Base-by-base conservation (phyloP, 78 protist genomes). In the Dictyostelium brefeldianum region DNA sequence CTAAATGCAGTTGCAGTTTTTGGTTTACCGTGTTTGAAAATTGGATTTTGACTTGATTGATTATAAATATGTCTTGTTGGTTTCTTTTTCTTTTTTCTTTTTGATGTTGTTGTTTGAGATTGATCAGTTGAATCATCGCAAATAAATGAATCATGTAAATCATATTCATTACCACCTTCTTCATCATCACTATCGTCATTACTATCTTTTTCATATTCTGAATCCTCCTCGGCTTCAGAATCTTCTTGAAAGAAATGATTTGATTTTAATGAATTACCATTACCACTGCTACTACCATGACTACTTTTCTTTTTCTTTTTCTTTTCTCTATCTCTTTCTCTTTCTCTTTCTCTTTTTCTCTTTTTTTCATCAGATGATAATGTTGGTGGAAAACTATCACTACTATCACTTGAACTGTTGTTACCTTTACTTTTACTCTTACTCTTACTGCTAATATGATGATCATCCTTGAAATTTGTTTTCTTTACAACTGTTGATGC, bases 91-190 rank as follows among this genome's bases (percentile, higher is more conserved):
- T 82, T 82, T 71, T 43, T 48, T 20, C 25, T 82, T 70, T 46
- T 51, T 18, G 12, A 14, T 69, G n/a, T 15, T 48, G 46, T 53
- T n/a, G 5, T 41, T 27, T 83, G 77, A 50, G 81, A 20, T 2
- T 29, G 46, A 0, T 67, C 79, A 17, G 51, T 53, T 7, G 80
- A 69, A 4, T 82, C 83, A 12, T 46, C 67, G 17, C 18, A 3
- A 25, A 83, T 83, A 36, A 83, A 83, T 17, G 90, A 83, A 18
- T 83, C 90, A 14, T 83, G 50, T 18, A 43, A 46, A 41, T 83
- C 90, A 10, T 83, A 83, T 18, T 71, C 90, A 17, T 36, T 18
- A 0, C 51, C 70, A 0, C 22, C 27, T 0, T 36, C 53, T 20
- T 46, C 90, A 41, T 82, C 80, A 1, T 53, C 56, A 22, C 71